These are phyloP conservation scores for Silene coronaria DNA, from an alignment of 179 eudicot genomes.

Conservation along the genomic window DNA sequence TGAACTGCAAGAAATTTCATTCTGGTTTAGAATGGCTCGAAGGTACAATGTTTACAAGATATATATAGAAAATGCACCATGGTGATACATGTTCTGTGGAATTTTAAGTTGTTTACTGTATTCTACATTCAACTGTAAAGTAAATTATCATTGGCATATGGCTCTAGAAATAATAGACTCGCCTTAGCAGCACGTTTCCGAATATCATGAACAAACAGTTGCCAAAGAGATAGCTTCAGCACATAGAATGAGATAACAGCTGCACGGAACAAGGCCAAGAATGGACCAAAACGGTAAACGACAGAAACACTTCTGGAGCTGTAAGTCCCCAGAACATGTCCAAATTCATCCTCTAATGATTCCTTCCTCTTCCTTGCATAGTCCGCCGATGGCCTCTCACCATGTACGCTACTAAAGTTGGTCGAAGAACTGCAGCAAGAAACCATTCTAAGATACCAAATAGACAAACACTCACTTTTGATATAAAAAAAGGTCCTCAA, in stretches of 20 bases:
- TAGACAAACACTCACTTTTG: not conserved
- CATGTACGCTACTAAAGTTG: constrained; percentile 75
- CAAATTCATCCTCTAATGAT: constrained; percentile 83
- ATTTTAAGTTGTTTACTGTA: not conserved
- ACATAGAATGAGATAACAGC: constrained; percentile 83
- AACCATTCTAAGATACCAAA: constrained; percentile 5
- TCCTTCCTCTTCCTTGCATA: constrained; percentile 87
- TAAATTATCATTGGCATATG: not conserved
- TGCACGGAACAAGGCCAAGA: constrained; percentile 88
- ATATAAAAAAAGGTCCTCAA: not conserved
- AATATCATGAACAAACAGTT: constrained; percentile 65
- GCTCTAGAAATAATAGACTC: constrained; percentile 11
- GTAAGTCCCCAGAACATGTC: constrained; percentile 61
- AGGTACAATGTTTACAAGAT: not conserved
- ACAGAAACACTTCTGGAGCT: constrained; percentile 63
- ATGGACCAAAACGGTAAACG: constrained; percentile 82
- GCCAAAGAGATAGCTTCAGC: constrained; percentile 74
- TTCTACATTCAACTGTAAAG: not conserved
- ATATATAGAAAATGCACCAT: not conserved
- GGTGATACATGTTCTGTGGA: not conserved
- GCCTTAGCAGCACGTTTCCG: constrained; percentile 74
- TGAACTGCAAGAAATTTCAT: constrained; percentile 62
- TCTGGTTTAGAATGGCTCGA: not conserved
- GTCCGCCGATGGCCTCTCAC: constrained; percentile 85
- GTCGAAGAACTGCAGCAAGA: constrained; percentile 59